These are phyloP conservation scores for Pachysandra terminalis DNA, from an alignment of 164 flowering plant genomes.

Conservation along the genomic window DNA sequence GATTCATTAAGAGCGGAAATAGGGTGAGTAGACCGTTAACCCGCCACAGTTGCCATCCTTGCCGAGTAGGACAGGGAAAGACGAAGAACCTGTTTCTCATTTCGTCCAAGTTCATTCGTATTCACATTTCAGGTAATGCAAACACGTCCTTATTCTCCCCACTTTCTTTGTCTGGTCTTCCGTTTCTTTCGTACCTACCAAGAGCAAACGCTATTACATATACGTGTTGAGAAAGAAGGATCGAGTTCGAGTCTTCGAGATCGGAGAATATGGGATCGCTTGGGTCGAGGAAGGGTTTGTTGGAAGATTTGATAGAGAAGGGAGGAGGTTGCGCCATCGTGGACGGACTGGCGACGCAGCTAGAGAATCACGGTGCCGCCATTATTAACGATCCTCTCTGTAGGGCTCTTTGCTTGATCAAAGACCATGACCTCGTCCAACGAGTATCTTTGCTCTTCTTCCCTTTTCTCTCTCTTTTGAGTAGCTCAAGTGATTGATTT, in stretches of 20 bases:
- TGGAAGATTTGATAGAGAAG: slow-evolving; percentile 60
- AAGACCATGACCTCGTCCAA: slow-evolving; percentile 63
- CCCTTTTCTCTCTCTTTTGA: slow-evolving; percentile 3
- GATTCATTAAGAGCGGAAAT: too few species aligned
- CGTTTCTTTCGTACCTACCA: too few species aligned
- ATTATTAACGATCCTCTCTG: slow-evolving; percentile 82
- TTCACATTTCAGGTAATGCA: too few species aligned
- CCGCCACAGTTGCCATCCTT: too few species aligned
- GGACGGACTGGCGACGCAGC: slow-evolving; percentile 89
- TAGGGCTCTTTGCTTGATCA: slow-evolving; percentile 82
- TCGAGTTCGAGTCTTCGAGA: too few species aligned
- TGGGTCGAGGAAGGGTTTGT: slow-evolving; percentile 15
- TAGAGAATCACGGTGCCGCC: slow-evolving; percentile 75
- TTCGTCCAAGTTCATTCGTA: too few species aligned
- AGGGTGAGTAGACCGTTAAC: too few species aligned
- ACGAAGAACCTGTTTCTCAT: too few species aligned
- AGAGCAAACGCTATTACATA: too few species aligned
- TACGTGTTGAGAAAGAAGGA: neutral
- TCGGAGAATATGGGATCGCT: slow-evolving; percentile 14
- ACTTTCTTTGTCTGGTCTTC: too few species aligned
- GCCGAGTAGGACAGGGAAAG: too few species aligned
- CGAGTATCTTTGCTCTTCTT: slow-evolving; percentile 30
- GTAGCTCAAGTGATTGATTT: neutral
- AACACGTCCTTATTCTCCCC: too few species aligned
- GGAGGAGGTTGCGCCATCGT: slow-evolving; percentile 84